These are phyloP conservation scores for Scedosporium minutisporum DNA, from an alignment of 2,329 filamentous ascomycete genomes.

Conservation along the genomic window DNA sequence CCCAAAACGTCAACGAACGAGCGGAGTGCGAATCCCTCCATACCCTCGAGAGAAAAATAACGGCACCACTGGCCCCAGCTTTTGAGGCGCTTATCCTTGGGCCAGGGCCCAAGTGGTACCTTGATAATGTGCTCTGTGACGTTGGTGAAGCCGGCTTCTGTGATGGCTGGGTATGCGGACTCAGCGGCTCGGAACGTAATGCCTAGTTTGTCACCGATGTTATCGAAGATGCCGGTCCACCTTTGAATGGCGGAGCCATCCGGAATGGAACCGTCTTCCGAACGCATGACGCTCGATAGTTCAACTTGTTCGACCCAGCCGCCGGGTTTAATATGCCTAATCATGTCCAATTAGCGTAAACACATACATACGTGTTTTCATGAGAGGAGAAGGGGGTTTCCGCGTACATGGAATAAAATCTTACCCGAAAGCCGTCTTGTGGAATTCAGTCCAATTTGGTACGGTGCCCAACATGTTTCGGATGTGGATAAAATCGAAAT, in stretches of 20 bases:
- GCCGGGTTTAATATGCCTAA: constrained; percentile 21
- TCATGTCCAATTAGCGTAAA: background rate
- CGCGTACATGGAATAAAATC: background rate
- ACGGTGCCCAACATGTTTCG: constrained; percentile 18
- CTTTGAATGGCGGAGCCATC: constrained; percentile 11
- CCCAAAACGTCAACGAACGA: constrained; percentile 16
- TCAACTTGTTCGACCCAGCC: constrained; percentile 20
- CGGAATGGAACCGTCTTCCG: constrained; percentile 17
- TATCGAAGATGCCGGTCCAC: constrained; percentile 13
- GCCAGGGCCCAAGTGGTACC: constrained; percentile 29
- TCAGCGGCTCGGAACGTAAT: constrained; percentile 13
- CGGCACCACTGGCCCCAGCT: constrained; percentile 18
- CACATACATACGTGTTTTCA: background rate
- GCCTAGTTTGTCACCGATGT: constrained; percentile 13
- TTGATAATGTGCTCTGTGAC: constrained; percentile 12
- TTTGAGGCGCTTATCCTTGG: constrained; percentile 25
- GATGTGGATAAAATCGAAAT: constrained; percentile 22
- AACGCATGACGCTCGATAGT: constrained; percentile 4
- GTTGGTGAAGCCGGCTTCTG: constrained; percentile 12
- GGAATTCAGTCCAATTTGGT: constrained; percentile 21
- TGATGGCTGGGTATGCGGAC: constrained; percentile 6
- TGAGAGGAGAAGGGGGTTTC: background rate
- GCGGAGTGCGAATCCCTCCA: constrained; percentile 17
- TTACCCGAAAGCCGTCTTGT: constrained; percentile 24
- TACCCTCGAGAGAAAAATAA: constrained; percentile 15